These are phyloP conservation scores for Cytospora piceicola DNA, from an alignment of 2,329 filamentous ascomycete genomes.

Conservation along the genomic window DNA sequence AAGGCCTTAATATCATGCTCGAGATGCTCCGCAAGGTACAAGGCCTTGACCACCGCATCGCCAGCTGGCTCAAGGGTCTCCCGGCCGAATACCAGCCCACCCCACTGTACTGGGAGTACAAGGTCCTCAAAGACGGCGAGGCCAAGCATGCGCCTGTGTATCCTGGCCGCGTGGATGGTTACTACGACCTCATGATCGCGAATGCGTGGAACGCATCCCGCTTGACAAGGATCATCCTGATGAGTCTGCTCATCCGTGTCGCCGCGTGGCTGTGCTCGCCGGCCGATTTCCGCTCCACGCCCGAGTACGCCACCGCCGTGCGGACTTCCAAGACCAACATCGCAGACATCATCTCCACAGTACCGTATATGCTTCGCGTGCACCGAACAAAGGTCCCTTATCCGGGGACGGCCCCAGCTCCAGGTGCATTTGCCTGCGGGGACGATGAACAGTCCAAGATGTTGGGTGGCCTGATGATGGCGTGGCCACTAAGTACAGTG, in stretches of 20 bases:
- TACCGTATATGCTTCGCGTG: constrained; percentile 65
- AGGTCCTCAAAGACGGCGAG: constrained; percentile 55
- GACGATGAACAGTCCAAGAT: constrained; percentile 56
- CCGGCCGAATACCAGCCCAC: constrained; percentile 55
- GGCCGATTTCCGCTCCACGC: constrained; percentile 64
- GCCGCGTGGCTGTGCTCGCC: constrained; percentile 64
- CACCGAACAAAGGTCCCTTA: constrained; percentile 38
- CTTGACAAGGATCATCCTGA: constrained; percentile 57
- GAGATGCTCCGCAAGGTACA: constrained; percentile 57
- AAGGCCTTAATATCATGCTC: constrained; percentile 55
- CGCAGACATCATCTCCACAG: constrained; percentile 61
- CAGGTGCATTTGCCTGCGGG: constrained; percentile 53
- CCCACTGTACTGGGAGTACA: constrained; percentile 60
- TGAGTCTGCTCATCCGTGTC: constrained; percentile 60
- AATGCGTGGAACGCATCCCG: constrained; percentile 60
- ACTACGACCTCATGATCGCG: constrained; percentile 60
- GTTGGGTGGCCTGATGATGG: constrained; percentile 61
- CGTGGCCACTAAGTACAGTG: constrained; percentile 61
- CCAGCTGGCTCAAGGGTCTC: constrained; percentile 54
- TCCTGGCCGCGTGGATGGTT: constrained; percentile 63
- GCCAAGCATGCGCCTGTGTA: constrained; percentile 54
- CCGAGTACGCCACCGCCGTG: constrained; percentile 61
- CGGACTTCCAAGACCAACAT: constrained; percentile 56
- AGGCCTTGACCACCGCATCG: constrained; percentile 56
- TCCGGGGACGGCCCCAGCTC: constrained; percentile 8